Conservation (phyloP, 1,284 basidiomycete genomes). For the Trichosporon ovoides region DNA sequence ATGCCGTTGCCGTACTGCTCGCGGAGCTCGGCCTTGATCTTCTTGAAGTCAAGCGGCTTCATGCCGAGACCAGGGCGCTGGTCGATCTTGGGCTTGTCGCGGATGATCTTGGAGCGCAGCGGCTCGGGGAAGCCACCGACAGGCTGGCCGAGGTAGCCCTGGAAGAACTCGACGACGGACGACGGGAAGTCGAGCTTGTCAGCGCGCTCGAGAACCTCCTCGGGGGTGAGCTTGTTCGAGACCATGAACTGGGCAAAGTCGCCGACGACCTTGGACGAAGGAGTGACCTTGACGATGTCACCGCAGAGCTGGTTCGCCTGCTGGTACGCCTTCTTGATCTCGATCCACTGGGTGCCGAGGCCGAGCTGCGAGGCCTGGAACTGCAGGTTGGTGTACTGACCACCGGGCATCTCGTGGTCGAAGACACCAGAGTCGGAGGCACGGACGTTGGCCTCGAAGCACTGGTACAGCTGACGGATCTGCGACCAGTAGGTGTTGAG, state of each 20-base stretch:
- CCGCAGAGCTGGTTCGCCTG: conserved; percentile 95
- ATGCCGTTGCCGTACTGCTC: conserved; percentile 94
- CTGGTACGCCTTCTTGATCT: conserved; percentile 98
- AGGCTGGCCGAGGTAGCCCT: conserved; percentile 94
- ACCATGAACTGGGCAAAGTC: conserved; percentile 99
- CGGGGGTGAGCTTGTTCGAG: conserved; percentile 80
- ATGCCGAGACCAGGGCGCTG: conserved; percentile 83
- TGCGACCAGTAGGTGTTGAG: conserved; percentile 99
- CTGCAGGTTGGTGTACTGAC: conserved; percentile 87
- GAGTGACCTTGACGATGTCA: conserved; percentile 98
- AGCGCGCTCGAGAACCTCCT: conserved; percentile 80
- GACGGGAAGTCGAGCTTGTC: conserved; percentile 94
- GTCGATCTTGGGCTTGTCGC: conserved; percentile 89
- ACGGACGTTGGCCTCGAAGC: conserved; percentile 98
- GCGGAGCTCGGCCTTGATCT: conserved; percentile 86
- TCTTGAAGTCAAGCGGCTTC: conserved; percentile 87
- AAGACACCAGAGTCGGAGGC: conserved; percentile 96
- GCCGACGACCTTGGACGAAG: conserved; percentile 97
- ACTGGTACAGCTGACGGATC: conserved; percentile 88
- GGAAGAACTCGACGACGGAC: conserved; percentile 94
- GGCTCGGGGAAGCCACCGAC: conserved; percentile 98
- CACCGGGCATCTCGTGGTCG: conserved; percentile 98
- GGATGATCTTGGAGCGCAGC: conserved; percentile 82
- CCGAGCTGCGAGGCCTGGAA: conserved; percentile 99
- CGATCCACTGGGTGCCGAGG: conserved; percentile 94